Evolutionary conservation across 164 flowering plant genomes (phyloP).

Genomic region (Paratinospora sagittata): DNA sequence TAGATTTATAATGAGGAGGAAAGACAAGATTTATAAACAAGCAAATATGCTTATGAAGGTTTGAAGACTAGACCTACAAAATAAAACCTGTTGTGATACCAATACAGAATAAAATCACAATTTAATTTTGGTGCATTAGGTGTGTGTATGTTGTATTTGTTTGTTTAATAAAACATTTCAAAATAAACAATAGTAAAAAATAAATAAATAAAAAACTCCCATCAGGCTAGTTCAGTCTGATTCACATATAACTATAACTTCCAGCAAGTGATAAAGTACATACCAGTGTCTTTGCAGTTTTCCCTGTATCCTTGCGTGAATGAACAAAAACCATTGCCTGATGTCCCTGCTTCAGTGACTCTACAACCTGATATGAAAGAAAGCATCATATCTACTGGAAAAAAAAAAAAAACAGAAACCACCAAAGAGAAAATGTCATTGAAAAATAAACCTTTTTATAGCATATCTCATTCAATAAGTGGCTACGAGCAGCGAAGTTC

Average conservation of each 20-base stretch:
- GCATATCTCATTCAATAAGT: conserved; percentile 77
- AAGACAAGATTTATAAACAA: too few species aligned
- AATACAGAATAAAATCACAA: too few species aligned
- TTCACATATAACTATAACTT: not conserved
- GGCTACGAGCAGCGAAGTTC: conserved; percentile 73
- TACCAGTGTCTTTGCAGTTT: conserved; percentile 92
- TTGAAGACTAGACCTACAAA: too few species aligned
- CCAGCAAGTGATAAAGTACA: not conserved
- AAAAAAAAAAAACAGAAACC: not conserved
- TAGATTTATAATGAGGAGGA: too few species aligned
- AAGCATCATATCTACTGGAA: not conserved
- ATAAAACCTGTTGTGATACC: too few species aligned
- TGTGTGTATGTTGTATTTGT: too few species aligned
- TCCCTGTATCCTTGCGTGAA: conserved; percentile 92
- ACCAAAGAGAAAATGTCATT: not conserved
- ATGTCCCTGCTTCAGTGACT: conserved; percentile 80
- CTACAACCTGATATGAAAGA: conserved; percentile 53
- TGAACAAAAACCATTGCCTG: conserved; percentile 99
- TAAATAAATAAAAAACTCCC: too few species aligned
- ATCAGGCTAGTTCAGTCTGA: not conserved
- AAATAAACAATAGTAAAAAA: too few species aligned
- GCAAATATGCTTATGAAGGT: too few species aligned
- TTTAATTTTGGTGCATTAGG: too few species aligned
- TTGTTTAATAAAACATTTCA: too few species aligned
- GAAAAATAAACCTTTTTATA: conserved; percentile 61